Conservation (phyloP, 2,329 filamentous ascomycete genomes). For the Aaosphaeria pasadenensis region DNA sequence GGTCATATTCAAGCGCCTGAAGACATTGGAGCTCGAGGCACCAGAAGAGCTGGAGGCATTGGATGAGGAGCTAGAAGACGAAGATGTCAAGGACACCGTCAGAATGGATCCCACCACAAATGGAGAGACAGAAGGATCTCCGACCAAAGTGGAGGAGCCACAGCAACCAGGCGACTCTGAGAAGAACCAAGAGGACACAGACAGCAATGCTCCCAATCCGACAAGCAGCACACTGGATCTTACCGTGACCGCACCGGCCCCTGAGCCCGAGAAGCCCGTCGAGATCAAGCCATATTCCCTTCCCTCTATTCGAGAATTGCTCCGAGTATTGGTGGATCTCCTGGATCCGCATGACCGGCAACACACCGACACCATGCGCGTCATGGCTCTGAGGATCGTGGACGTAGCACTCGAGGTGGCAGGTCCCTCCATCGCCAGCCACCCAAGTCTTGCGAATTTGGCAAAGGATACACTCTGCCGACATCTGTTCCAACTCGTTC, state of each 20-base stretch:
- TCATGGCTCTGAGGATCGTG: constrained; percentile 96
- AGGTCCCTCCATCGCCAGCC: constrained; percentile 88
- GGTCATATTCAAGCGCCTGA: constrained; percentile 92
- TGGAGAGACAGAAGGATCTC: constrained; percentile 52
- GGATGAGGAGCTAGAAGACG: constrained; percentile 64
- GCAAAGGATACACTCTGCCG: constrained; percentile 92
- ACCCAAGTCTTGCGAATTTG: constrained; percentile 80
- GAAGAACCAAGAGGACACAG: constrained; percentile 32
- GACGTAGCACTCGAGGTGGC: constrained; percentile 96
- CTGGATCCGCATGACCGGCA: constrained; percentile 89
- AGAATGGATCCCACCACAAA: constrained; percentile 81
- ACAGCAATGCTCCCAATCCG: constrained; percentile 36
- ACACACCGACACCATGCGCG: constrained; percentile 90
- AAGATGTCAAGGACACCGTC: constrained; percentile 63
- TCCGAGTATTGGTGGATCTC: constrained; percentile 89
- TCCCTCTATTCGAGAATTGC: constrained; percentile 90
- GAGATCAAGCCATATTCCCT: constrained; percentile 85
- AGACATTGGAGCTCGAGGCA: constrained; percentile 76
- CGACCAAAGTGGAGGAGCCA: constrained; percentile 32
- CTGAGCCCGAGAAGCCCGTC: constrained; percentile 42
- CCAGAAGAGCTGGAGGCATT: constrained; percentile 64
- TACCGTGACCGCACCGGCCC: constrained; percentile 35
- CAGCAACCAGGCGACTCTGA: constrained; percentile 32
- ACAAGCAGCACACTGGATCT: constrained; percentile 45
- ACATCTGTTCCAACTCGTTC: constrained; percentile 91